Evolutionary conservation across 208 protist species (phyloP), one percentile per base, ranked within the genome.

Genomic region (Tritrichomonas foetus): DNA sequence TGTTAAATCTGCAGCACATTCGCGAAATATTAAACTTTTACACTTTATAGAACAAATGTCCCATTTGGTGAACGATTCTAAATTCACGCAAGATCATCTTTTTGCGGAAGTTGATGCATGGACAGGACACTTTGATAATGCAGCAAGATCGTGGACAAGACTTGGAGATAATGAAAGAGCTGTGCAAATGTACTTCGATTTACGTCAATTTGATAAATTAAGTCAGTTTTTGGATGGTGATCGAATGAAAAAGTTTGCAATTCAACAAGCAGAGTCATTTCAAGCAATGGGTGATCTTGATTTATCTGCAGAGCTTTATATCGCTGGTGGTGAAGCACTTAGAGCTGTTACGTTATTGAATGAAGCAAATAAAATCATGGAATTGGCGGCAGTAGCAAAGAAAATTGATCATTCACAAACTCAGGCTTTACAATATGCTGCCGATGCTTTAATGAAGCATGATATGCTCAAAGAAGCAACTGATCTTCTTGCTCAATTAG

Each of bases 161-260:
- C 30, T 89, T 14, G 78, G 78, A 27, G 78, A 89, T 16, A 89
- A 89, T 33, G 78, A 89, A 49, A 0, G 78, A n/a, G 44, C 78
- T 20, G 78, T 89, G 1, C 78, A 89, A 49, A 89, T 89, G 78
- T 89, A 89, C 47, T 89, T 89, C 27, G 78, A 89, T 57, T 30
- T 89, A 5, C 41, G 78, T 13, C 78, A 89, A 57, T 89, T 89
- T 47, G 78, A 89, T 30, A 89, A 89, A 89, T 47, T 89, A 20
- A 44, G 13, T 16, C 41, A 89, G 16, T 89, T 89, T n/a, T 57
- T 89, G 3, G 33, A 41, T 39, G 78, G 78, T 33, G 78, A 89
- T 39, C 3, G 78, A 33, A 89, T 89, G 78, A 89, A 89, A 49
- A 89, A 89, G 47, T 89, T 89, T 47, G 78, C 78, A 5, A 8